These are phyloP conservation scores for Mycosphaerella sp. DNA, from an alignment of 2,329 filamentous ascomycete genomes.

Conservation along the genomic window DNA sequence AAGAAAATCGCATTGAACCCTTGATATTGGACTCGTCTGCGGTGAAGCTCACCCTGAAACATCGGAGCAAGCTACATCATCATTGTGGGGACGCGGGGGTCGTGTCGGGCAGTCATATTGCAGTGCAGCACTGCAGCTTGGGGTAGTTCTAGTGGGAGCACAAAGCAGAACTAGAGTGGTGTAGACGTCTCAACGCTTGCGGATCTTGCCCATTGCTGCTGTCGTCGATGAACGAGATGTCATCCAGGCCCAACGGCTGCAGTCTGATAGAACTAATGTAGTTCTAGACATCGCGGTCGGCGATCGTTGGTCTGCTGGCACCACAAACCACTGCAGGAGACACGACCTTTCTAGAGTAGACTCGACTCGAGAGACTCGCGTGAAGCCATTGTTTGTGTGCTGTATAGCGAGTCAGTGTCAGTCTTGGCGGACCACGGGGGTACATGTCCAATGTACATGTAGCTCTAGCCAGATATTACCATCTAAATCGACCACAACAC, in stretches of 20 bases:
- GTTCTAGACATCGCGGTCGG: not conserved
- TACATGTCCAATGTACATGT: too few relatives aligned
- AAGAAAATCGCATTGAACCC: not conserved
- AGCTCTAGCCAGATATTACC: not conserved
- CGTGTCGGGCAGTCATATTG: not conserved
- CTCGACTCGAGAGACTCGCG: not conserved
- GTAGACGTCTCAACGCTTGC: too few relatives aligned
- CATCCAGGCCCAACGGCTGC: too few relatives aligned
- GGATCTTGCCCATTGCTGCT: too few relatives aligned
- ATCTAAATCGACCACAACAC: not conserved
- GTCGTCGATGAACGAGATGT: not conserved
- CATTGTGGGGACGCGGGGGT: conserved; percentile 12
- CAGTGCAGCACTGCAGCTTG: too few relatives aligned
- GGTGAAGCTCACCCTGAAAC: not conserved
- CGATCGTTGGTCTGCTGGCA: conserved; percentile 3
- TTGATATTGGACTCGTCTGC: not conserved
- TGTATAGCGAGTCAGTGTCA: not conserved
- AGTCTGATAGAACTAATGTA: too few relatives aligned
- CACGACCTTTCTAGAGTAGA: too few relatives aligned
- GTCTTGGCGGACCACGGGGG: not conserved
- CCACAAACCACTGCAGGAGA: not conserved
- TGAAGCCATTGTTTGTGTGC: not conserved
- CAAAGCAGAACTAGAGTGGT: not conserved
- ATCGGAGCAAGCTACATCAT: conserved; percentile 10
- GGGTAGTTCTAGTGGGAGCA: too few relatives aligned